Conservation (phyloP, 129 eudicot genomes). For the Artemisia tridentata region DNA sequence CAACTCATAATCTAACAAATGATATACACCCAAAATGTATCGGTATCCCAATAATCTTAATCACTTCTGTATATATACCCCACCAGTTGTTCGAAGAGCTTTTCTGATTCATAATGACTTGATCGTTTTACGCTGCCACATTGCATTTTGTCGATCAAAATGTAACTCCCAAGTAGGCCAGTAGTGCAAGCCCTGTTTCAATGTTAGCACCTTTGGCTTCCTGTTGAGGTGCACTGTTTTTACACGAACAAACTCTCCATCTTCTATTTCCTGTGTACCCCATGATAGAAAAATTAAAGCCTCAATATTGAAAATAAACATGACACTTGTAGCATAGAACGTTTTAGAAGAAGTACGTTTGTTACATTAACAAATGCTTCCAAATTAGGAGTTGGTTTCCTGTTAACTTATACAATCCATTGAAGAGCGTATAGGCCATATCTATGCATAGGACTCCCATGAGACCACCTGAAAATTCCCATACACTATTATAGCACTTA, state of each 20-base stretch:
- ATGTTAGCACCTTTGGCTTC: constrained; percentile 76
- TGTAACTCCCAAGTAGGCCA: constrained; percentile 97
- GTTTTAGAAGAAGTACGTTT: constrained; percentile 46
- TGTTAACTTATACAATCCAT: constrained; percentile 95
- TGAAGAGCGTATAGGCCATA: constrained; percentile 84
- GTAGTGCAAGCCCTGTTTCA: constrained; percentile 93
- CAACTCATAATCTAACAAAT: constrained; percentile 20
- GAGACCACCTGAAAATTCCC: constrained; percentile 67
- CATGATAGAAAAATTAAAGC: too few relatives aligned
- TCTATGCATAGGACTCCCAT: constrained; percentile 88
- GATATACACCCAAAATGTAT: constrained; percentile 21
- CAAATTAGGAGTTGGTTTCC: constrained; percentile 83
- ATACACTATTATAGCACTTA: not conserved
- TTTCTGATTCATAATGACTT: constrained; percentile 42
- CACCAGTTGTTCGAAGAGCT: not conserved
- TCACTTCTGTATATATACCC: not conserved
- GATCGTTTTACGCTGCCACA: constrained; percentile 63
- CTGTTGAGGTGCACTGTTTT: constrained; percentile 80
- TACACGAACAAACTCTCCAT: constrained; percentile 80
- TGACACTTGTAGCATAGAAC: not conserved
- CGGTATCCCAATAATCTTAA: constrained; percentile 8
- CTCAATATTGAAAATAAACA: too few relatives aligned
- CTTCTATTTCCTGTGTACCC: constrained; percentile 50
- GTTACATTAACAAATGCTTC: constrained; percentile 83
- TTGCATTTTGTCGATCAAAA: constrained; percentile 71